A percentile compares a stretch with the other conserved stretches of the same genome.
Conservation (phyloP, 352 stramenopile genomes). For the Peronospora farinosa region DNA sequence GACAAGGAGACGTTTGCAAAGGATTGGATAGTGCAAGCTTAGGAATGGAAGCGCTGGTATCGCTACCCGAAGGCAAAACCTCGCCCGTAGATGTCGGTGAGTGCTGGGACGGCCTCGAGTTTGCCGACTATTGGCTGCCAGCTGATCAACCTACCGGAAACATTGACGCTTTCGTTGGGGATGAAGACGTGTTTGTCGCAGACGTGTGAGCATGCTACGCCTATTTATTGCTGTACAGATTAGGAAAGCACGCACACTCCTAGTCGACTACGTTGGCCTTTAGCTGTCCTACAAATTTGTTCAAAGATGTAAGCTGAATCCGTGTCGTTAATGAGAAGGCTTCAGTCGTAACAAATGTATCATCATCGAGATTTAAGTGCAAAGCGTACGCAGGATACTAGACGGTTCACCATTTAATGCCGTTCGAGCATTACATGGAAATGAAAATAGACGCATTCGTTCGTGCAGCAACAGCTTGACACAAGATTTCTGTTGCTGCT, state of each 20-base stretch:
- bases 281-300: background rate
- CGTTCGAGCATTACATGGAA: background rate
- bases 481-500: constrained; percentile 14
- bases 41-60: constrained; percentile 12
- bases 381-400: constrained; percentile 2
- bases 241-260: constrained; percentile 4
- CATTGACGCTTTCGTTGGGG: constrained; percentile 25
- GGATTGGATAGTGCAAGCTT: constrained; percentile 15
- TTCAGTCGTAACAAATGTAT: background rate
- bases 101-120: constrained; percentile 28
- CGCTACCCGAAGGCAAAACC: constrained; percentile 26
- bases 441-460: background rate
- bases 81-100: constrained; percentile 37
- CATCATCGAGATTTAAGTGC: no score
- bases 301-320: background rate
- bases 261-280: background rate
- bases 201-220: constrained; percentile 24
- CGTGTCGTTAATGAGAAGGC: background rate
- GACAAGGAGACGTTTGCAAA: constrained; percentile 14
- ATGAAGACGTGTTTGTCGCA: constrained; percentile 30
- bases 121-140: constrained; percentile 26
- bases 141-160: constrained; percentile 13
- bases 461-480: no score
- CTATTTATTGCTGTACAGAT: constrained; percentile 32
- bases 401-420: background rate